Percentiles rank a stretch among this genome's conserved stretches.
These are phyloP conservation scores for Lipomyces spencermartinsiae DNA, from an alignment of 805 yeast species.

Conservation along the genomic window DNA sequence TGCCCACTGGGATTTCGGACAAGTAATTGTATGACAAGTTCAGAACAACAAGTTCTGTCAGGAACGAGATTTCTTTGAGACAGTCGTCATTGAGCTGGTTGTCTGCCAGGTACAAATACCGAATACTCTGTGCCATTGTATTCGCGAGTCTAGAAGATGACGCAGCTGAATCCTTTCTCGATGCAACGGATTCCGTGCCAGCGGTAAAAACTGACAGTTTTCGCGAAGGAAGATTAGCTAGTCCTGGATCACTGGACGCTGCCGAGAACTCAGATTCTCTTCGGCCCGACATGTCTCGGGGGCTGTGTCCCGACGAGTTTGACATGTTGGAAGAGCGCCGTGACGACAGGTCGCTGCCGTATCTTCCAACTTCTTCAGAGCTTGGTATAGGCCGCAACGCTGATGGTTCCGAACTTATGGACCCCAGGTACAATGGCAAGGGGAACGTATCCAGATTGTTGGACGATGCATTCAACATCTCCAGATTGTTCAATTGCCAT, in stretches of 20 bases:
- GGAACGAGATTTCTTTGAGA: constrained; percentile 68
- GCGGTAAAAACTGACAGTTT: constrained; percentile 12
- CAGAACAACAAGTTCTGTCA: constrained; percentile 63
- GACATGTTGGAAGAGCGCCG: constrained; percentile 27
- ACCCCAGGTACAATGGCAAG: constrained; percentile 37
- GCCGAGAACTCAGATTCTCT: constrained; percentile 11
- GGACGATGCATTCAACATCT: constrained; percentile 71
- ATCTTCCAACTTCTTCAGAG: constrained; percentile 14
- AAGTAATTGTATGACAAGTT: constrained; percentile 86
- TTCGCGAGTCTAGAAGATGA: constrained; percentile 29
- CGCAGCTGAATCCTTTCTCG: constrained; percentile 32
- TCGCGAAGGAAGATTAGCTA: constrained; percentile 7
- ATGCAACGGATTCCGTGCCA: constrained; percentile 6
- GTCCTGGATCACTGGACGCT: constrained; percentile 7
- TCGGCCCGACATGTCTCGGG: constrained; percentile 13
- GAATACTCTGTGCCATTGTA: constrained; percentile 57
- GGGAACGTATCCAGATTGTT: constrained; percentile 70
- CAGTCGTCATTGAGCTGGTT: constrained; percentile 81
- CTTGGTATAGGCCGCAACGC: constrained; percentile 26
- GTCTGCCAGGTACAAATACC: constrained; percentile 73
- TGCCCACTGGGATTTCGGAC: constrained; percentile 80
- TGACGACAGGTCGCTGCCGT: background rate
- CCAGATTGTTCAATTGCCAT: constrained; percentile 65
- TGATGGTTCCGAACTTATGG: constrained; percentile 15
- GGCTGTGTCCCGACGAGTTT: constrained; percentile 24